Evolutionary conservation across 108 stramenopile genomes (phyloP).

Genomic region (Cyclostephanos invisitatus): DNA sequence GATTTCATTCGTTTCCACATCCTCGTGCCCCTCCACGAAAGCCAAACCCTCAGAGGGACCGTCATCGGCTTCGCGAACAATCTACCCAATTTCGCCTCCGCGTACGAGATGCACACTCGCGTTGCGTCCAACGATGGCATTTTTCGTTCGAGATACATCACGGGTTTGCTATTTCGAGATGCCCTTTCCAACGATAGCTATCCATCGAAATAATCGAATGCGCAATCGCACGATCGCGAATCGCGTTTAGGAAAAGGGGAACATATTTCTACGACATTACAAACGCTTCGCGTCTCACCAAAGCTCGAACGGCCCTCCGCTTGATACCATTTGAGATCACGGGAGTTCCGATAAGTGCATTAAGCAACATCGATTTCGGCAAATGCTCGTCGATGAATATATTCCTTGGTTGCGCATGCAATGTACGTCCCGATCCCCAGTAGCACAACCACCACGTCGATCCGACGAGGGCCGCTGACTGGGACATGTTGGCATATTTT

Average conservation of each 20-base stretch:
- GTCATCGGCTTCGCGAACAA: conserved; percentile 48
- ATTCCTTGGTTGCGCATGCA: too few relatives aligned
- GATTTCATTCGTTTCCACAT: conserved; percentile 22
- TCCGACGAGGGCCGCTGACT: conserved; percentile 36
- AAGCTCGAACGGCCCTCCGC: conserved; percentile 11
- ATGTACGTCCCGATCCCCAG: conserved; percentile 8
- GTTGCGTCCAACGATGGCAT: conserved; percentile 43
- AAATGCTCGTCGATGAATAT: conserved; percentile 18
- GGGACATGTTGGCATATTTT: conserved; percentile 1
- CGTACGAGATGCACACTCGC: conserved; percentile 39
- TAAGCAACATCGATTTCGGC: conserved; percentile 24
- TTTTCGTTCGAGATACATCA: conserved; percentile 35
- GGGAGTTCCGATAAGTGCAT: conserved; percentile 12
- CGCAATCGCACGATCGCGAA: not conserved
- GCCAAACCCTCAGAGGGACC: conserved; percentile 47
- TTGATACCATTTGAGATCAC: conserved; percentile 33
- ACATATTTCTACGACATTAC: not conserved
- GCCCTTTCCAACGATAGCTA: conserved; percentile 20
- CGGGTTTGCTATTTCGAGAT: conserved; percentile 36
- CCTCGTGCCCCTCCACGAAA: conserved; percentile 44
- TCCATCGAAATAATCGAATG: not conserved
- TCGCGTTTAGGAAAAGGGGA: not conserved
- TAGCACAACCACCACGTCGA: conserved; percentile 45
- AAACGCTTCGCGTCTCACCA: conserved; percentile 14
- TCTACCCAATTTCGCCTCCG: conserved; percentile 49